Evolutionary conservation across 75 land plant genomes (phyloP), one percentile per base, ranked within the genome.

Genomic region (Sequoiadendron giganteum): DNA sequence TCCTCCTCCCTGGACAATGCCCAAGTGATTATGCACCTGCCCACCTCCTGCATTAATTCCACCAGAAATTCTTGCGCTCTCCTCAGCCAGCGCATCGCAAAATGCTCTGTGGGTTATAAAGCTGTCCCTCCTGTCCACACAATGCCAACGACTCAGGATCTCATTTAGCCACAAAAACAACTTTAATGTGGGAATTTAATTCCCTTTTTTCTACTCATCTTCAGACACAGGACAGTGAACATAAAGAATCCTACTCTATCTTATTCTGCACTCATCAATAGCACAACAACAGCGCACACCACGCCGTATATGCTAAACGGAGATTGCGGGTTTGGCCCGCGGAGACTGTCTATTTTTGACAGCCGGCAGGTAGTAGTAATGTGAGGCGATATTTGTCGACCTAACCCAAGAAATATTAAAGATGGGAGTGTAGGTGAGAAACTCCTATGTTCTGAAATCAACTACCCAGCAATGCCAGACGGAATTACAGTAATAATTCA

Each of bases 41-140:
- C 52, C 84, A 21, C 2, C 16, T 82, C 84, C 83, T 42, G 30
- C 39, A 40, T 21, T 43, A 36, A 89, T 79, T 16, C 87, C 87
- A 32, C 75, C 88, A n/a, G 89, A 86, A 10, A 93, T 90, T 87
- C 92, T 93, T 87, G 89, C 93, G 89, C 92, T 95, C 61, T 95
- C 95, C 85, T 95, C 95, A 8, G 95, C 91, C 86, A 95, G 90
- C 39, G 95, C 95, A 85, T 95, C 95, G 32, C 95, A 95, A 77
- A 95, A 95, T 2, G 95, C 95, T 78, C 95, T 90, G 87, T 95
- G 95, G 47, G 95, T 95, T 75, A 95, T 95, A 86, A 93, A 95
- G 88, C 95, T 95, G 89, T 95, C 95, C 65, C 95, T 92, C 91
- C 95, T 95, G 93, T 90, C 1, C 11, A 82, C 52, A 28, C 83